Base-by-base conservation (phyloP, 2,329 filamentous ascomycete genomes). In the Bretziella fagacearum region DNA sequence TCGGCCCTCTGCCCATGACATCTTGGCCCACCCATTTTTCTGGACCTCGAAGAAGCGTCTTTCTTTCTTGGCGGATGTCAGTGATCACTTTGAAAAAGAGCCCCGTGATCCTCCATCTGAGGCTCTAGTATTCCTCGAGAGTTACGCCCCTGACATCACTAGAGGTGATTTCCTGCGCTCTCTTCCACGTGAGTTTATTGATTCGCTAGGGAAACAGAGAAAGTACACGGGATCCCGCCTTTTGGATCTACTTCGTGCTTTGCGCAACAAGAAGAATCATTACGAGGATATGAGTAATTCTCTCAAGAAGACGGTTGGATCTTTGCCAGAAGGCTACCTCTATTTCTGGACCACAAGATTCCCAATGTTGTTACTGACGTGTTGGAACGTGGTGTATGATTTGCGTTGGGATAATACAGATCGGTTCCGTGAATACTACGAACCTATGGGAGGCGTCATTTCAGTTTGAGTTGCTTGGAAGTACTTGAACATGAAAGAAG, bases 191-290 rank as follows among this genome's bases (percentile, higher is more conserved):
- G 77, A 81, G 26, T 96, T 96, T 60, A 79, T 93, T 52, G 84
- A 93, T 32, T 89, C 81, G 2, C 70, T 96, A 5, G 87, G 86
- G 50, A 94, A 93, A 64, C 89, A 96, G 63, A 76, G 89, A 57
- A 95, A 94, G 63, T 98, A 98, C 63, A 91, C 82, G 0, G 87
- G 87, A 0, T 73, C 75, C 1, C 74, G 77, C 40, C 73, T 98
- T 58, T 65, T 98, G 47, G 91, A 98, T 62, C 69, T 98, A 18
- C 65, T 98, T 17, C 74, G 91, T 1, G 91, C 89, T 1, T 66
- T 98, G 48, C 72, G 91, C 20, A 98, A 98, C 64, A 98, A 98
- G 73, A 84, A 83, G 56, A 94, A 96, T 53, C 91, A 98, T 59
- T 98, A 95, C 60, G 87, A 94, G 57, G 91, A 98, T 60, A 89